Base-by-base conservation (phyloP, 768 basidiomycete genomes). In the Leccinum broughii region DNA sequence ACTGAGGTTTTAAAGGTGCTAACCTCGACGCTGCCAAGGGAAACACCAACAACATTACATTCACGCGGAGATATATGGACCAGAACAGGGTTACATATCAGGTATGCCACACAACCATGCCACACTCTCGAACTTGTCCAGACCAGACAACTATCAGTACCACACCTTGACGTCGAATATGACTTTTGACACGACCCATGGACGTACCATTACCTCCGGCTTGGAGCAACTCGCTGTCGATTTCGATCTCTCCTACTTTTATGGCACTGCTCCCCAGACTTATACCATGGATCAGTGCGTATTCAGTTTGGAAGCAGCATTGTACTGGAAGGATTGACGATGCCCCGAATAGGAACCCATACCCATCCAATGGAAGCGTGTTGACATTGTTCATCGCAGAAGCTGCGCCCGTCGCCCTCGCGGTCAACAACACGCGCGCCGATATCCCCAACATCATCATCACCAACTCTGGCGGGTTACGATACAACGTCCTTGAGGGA, bases 31-130 rank as follows among this genome's bases (percentile, higher is more conserved):
- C 77, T 24, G 58, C 66, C 24, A 70, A 68, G 54, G 70, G 72
- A n/a, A 75, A 75, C 48, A 73, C 68, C 51, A 72, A 80, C 62
- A 83, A 86, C 66, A 73, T 91, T 54, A 80, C 81, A 0, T 88
- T 92, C 71, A 81, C 78, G 34, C 80, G 92, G 30, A 80, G 91
- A 30, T 93, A 94, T 69, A 76, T 94, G 15, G 91, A 93, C 66
- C 83, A 89, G 48, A 93, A 93, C 69, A 84, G 88, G 26, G 83
- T 88, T 30, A 88, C 87, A 11, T 92, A 85, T 60, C 83, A 92
- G 75, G 84, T 89, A 66, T 20, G 70, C n/a, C 41, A 2, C 6
- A 30, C 14, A 39, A 37, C 11, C 68, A 14, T 51, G 7, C 41
- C 48, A 3, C 11, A 3, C 34, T 37, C 26, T 32, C 22, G n/a